Evolutionary conservation across 495 filamentous ascomycete species (phyloP).

Genomic region (Xanthoparmelia taractica): DNA sequence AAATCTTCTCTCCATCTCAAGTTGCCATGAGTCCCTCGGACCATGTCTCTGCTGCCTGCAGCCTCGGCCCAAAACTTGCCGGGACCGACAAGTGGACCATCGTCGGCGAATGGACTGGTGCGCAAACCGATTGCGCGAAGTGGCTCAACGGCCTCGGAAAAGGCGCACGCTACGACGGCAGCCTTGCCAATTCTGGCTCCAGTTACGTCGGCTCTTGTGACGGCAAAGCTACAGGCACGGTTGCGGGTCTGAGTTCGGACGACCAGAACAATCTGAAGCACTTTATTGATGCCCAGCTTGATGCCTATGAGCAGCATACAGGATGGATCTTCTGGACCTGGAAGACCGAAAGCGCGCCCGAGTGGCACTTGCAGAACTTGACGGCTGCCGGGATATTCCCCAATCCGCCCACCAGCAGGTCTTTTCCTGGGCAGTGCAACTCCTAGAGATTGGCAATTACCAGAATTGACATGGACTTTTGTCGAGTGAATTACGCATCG

Average conservation of each 20-base stretch:
- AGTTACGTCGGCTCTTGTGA: slow-evolving; percentile 49
- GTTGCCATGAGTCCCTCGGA: slow-evolving; percentile 40
- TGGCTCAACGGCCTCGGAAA: slow-evolving; percentile 55
- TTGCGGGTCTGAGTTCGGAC: slow-evolving; percentile 40
- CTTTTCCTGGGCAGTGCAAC: slow-evolving; percentile 43
- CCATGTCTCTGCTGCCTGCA: slow-evolving; percentile 48
- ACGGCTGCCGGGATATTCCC: slow-evolving; percentile 55
- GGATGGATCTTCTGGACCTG: slow-evolving; percentile 83
- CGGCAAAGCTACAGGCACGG: slow-evolving; percentile 49
- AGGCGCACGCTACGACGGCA: slow-evolving; percentile 51
- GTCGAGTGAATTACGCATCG: neutral
- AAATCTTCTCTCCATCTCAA: slow-evolving; percentile 56
- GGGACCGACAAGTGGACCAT: slow-evolving; percentile 62
- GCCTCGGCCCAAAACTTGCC: slow-evolving; percentile 40
- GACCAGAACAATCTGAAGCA: slow-evolving; percentile 52
- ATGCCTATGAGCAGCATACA: slow-evolving; percentile 58
- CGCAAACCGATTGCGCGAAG: slow-evolving; percentile 45
- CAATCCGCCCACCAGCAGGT: slow-evolving; percentile 45
- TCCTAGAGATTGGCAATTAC: slow-evolving; percentile 7
- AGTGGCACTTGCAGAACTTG: slow-evolving; percentile 75
- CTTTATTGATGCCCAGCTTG: slow-evolving; percentile 66
- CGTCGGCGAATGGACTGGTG: slow-evolving; percentile 63
- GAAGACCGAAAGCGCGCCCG: slow-evolving; percentile 79
- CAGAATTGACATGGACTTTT: neutral
- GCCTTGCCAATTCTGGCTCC: slow-evolving; percentile 31